phyloP scores from a whole-genome alignment of 2,329 filamentous ascomycete genomes.

The Dryadomyces quercivorus region DNA sequence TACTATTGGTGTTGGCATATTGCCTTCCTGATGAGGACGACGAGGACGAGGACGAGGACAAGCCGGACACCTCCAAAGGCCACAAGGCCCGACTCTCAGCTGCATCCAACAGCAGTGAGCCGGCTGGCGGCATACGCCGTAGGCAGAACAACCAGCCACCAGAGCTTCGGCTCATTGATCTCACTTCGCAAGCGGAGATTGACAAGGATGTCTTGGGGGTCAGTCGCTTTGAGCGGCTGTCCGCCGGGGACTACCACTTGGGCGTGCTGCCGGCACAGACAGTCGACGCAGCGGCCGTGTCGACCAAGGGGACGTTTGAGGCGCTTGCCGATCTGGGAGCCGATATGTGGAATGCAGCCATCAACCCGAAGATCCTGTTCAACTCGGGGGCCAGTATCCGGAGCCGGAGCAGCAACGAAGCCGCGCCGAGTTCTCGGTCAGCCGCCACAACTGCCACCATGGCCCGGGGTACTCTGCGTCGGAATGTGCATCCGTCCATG shows the following conservation, averaged over 20 bases:
- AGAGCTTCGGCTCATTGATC: conserved; percentile 82
- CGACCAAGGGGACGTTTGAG: conserved; percentile 63
- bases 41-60: conserved; percentile 16
- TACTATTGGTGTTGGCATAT: conserved; percentile 87
- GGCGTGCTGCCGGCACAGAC: conserved; percentile 64
- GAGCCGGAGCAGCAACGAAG: conserved; percentile 49
- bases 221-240: conserved; percentile 74
- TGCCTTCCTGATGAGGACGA: conserved; percentile 60
- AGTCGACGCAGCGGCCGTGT: conserved; percentile 50
- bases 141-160: conserved; percentile 73
- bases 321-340: conserved; percentile 58
- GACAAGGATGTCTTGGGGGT: conserved; percentile 79
- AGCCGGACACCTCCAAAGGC: conserved; percentile 14
- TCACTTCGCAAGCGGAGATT: conserved; percentile 73
- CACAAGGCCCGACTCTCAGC: conserved; percentile 32
- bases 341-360: conserved; percentile 82
- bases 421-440: conserved; percentile 35
- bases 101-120: conserved; percentile 40
- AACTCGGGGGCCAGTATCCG: conserved; percentile 71
- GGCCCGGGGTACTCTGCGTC: conserved; percentile 12
- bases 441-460: conserved; percentile 26
- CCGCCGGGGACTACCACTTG: conserved; percentile 85
- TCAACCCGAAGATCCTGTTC: conserved; percentile 79
- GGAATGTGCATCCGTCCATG: conserved; percentile 39
- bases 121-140: conserved; percentile 53